These are phyloP conservation scores for Beauveria rudraprayagi DNA, from an alignment of 2,329 filamentous ascomycete genomes.

Conservation along the genomic window DNA sequence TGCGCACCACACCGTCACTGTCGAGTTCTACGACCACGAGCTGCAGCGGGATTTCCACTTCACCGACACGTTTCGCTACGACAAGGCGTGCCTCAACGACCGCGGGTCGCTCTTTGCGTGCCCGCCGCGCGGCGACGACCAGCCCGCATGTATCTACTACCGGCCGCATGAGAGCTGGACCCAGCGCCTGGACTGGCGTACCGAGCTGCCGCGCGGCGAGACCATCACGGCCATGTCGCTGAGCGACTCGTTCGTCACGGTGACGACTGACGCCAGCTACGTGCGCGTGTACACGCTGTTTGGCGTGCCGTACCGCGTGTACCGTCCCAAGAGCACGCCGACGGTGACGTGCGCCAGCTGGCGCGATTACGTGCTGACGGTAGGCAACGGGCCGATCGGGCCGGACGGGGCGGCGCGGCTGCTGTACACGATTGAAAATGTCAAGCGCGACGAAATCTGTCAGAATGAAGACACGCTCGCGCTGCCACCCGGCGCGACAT, in stretches of 20 bases:
- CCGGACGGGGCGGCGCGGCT: slow-evolving; percentile 71
- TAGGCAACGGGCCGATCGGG: slow-evolving; percentile 83
- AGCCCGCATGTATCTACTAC: slow-evolving; percentile 82
- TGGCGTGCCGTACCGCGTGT: slow-evolving; percentile 80
- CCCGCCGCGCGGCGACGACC: slow-evolving; percentile 56
- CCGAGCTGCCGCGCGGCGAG: slow-evolving; percentile 79
- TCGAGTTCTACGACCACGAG: slow-evolving; percentile 95
- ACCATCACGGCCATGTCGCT: slow-evolving; percentile 80
- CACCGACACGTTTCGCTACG: slow-evolving; percentile 90
- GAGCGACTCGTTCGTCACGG: slow-evolving; percentile 83
- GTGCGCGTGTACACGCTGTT: slow-evolving; percentile 90
- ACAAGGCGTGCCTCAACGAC: slow-evolving; percentile 87
- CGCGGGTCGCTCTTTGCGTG: slow-evolving; percentile 81
- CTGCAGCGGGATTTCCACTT: slow-evolving; percentile 93
- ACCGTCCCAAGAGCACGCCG: slow-evolving; percentile 82
- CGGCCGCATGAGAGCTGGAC: slow-evolving; percentile 97
- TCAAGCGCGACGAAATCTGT: slow-evolving; percentile 87
- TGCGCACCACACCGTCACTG: slow-evolving; percentile 84
- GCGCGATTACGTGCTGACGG: slow-evolving; percentile 91
- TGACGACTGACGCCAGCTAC: slow-evolving; percentile 79
- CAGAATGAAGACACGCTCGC: slow-evolving; percentile 92
- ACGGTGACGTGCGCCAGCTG: slow-evolving; percentile 90
- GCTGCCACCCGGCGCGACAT: slow-evolving; percentile 61
- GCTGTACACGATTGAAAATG: slow-evolving; percentile 87
- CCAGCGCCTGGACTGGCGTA: slow-evolving; percentile 81